A percentile compares a stretch with the other conserved stretches of the same genome.
phyloP scores from a whole-genome alignment of 2,329 filamentous ascomycete genomes.

The Triangularia verruculosa region DNA sequence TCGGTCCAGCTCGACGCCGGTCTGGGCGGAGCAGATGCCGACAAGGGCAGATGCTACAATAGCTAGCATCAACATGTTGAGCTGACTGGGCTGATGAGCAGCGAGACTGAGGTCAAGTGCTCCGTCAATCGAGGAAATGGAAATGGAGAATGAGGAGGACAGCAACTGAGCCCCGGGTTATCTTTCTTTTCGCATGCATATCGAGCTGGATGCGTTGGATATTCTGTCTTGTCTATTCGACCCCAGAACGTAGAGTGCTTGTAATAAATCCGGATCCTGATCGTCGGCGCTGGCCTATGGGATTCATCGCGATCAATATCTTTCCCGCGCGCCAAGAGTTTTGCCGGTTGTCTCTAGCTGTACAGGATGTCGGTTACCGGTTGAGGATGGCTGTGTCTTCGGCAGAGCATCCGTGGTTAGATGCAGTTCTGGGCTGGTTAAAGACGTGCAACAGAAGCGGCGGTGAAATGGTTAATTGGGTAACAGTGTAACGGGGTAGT shows the following conservation, averaged over 20 bases:
- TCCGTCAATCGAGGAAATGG: neutral
- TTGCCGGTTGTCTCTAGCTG: neutral
- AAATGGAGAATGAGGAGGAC: neutral
- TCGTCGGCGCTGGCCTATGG: neutral
- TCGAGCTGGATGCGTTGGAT: neutral
- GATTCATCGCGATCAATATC: neutral
- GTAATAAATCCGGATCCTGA: neutral
- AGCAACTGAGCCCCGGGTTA: neutral
- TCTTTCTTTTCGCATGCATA: neutral
- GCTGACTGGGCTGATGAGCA: neutral
- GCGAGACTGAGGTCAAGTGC: no score
- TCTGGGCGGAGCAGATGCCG: constrained; percentile 11
- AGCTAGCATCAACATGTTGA: neutral
- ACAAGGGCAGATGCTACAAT: constrained; percentile 6
- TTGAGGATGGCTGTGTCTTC: neutral
- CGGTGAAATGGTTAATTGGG: no score
- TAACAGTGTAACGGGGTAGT: neutral
- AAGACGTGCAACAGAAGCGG: neutral
- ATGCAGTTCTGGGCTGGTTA: neutral
- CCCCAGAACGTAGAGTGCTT: neutral
- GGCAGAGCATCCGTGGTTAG: neutral
- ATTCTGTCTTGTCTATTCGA: neutral
- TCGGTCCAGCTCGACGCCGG: constrained; percentile 15
- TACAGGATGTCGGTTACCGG: neutral
- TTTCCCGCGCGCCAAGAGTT: neutral